Evolutionary conservation across 495 filamentous ascomycete species (phyloP).

Genomic region (Clohesyomyces aquaticus): DNA sequence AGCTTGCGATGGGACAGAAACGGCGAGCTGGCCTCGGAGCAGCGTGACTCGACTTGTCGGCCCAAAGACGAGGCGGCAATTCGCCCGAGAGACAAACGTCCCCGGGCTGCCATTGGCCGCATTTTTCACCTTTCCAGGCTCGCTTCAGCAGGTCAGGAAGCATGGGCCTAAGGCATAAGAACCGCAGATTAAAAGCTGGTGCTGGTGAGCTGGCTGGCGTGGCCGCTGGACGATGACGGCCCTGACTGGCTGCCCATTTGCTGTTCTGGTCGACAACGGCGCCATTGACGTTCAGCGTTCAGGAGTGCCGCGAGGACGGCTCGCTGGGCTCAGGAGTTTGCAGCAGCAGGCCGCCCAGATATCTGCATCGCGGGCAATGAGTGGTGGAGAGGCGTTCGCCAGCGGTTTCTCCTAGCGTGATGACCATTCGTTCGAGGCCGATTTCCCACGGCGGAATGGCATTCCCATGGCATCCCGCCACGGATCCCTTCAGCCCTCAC

Average conservation of each 20-base stretch:
- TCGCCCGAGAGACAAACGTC: conserved; percentile 17
- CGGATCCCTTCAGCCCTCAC: conserved; percentile 3
- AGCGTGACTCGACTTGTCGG: no score
- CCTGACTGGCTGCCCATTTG: conserved; percentile 35
- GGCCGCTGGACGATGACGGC: conserved; percentile 7
- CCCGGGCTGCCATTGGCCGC: conserved; percentile 11
- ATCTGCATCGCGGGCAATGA: conserved; percentile 10
- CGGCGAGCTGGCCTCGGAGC: no score
- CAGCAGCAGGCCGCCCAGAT: background rate
- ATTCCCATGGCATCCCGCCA: background rate
- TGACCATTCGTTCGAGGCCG: background rate
- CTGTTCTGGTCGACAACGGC: conserved; percentile 25
- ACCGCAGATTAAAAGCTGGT: conserved; percentile 37
- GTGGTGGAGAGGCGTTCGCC: conserved; percentile 1
- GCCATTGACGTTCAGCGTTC: conserved; percentile 29
- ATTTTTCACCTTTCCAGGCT: conserved; percentile 27
- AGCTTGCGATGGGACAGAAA: background rate
- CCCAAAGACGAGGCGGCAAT: conserved; percentile 25
- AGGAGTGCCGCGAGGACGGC: conserved; percentile 29
- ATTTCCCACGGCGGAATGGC: background rate
- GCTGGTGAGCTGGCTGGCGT: conserved; percentile 33
- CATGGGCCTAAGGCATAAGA: conserved; percentile 29
- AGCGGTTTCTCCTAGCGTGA: conserved; percentile 21
- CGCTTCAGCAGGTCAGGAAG: conserved; percentile 30
- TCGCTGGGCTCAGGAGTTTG: conserved; percentile 13